Percentiles rank a stretch among this genome's conserved stretches.
These are phyloP conservation scores for Neopestalotiopsis sp. DNA, from an alignment of 2,329 filamentous ascomycete genomes.

Conservation along the genomic window DNA sequence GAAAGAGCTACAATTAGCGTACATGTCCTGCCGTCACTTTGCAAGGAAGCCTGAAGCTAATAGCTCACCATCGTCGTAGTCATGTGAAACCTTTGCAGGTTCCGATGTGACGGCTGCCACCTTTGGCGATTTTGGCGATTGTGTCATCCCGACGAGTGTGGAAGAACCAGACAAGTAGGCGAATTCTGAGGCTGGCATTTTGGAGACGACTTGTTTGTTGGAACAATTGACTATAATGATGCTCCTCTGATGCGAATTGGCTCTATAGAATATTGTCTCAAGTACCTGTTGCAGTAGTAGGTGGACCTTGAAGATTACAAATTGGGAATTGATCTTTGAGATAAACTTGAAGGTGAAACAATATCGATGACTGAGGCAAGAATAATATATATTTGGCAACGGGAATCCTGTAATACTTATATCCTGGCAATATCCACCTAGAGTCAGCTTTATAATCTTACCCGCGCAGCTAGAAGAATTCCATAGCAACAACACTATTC, in stretches of 20 bases:
- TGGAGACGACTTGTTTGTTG: not conserved
- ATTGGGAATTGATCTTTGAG: not conserved
- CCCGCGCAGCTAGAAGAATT: not conserved
- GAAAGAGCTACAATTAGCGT: not conserved
- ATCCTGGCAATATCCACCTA: not conserved
- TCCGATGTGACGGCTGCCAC: not conserved
- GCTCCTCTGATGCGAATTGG: too few species aligned
- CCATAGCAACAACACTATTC: not conserved
- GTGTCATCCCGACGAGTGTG: constrained; percentile 3
- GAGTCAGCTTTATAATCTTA: not conserved
- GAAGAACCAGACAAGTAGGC: constrained; percentile 2
- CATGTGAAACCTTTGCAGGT: not conserved
- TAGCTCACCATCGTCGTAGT: constrained; percentile 1
- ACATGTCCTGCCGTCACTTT: not conserved
- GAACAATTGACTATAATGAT: not conserved
- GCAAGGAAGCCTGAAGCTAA: not conserved
- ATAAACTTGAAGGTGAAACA: not conserved
- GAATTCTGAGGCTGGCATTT: constrained; percentile 10
- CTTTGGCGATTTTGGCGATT: constrained; percentile 3
- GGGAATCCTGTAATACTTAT: constrained; percentile 1
- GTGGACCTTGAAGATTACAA: not conserved
- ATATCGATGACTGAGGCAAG: constrained; percentile 13
- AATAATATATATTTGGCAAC: not conserved
- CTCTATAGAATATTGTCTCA: not conserved
- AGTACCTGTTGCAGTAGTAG: not conserved